These are phyloP conservation scores for Xylaria polymorpha DNA, from an alignment of 2,329 filamentous ascomycete species.

Conservation along the genomic window DNA sequence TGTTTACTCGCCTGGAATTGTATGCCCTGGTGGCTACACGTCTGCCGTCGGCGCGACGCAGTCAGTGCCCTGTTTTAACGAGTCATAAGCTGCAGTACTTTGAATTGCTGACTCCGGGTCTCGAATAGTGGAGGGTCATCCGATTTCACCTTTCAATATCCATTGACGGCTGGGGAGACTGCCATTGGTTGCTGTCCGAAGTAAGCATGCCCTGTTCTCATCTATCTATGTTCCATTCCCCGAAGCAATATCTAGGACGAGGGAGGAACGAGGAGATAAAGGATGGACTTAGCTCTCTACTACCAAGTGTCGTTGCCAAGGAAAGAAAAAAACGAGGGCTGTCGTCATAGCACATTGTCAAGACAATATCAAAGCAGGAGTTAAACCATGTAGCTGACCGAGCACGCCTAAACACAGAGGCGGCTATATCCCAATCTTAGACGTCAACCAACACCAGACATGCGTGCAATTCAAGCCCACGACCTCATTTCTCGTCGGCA, in stretches of 20 bases:
- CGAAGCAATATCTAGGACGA: background rate
- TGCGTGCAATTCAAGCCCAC: slow-evolving; percentile 32
- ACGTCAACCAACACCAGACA: slow-evolving; percentile 16
- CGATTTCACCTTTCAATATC: slow-evolving; percentile 32
- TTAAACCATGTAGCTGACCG: slow-evolving; percentile 10
- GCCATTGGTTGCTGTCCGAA: slow-evolving; percentile 38
- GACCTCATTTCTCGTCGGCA: slow-evolving; percentile 34
- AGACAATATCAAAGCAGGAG: background rate
- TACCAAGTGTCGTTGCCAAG: background rate
- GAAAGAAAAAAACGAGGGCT: background rate
- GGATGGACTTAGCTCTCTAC: background rate
- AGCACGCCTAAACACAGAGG: slow-evolving; percentile 16
- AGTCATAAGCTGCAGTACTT: background rate
- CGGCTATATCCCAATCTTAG: slow-evolving; percentile 22
- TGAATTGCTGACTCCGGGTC: slow-evolving; percentile 4
- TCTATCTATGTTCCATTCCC: slow-evolving; percentile 1
- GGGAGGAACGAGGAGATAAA: background rate
- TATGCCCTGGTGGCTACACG: slow-evolving; percentile 38
- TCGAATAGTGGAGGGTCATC: slow-evolving; percentile 26
- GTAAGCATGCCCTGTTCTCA: slow-evolving; percentile 28
- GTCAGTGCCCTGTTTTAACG: background rate
- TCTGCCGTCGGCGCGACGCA: slow-evolving; percentile 21
- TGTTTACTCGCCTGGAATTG: slow-evolving; percentile 37
- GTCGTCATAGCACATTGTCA: too few species aligned
- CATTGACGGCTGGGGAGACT: slow-evolving; percentile 32